A percentile compares a stretch with the other conserved stretches of the same genome.
These are phyloP conservation scores for Mortierella sp. DNA, from an alignment of 371 early-diverging fungal genomes.

Conservation along the genomic window DNA sequence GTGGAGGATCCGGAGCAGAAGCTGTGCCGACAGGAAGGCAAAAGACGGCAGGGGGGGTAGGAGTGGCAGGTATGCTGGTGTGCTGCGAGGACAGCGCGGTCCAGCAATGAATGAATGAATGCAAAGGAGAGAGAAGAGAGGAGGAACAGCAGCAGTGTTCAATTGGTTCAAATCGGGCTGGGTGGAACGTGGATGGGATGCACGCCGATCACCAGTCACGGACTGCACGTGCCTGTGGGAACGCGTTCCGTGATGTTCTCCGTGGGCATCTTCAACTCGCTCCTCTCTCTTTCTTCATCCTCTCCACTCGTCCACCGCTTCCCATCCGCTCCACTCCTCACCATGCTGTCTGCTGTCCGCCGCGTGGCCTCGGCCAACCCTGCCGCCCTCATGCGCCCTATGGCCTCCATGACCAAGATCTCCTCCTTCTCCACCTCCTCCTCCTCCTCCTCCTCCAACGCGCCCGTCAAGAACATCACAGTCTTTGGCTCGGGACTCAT, in stretches of 20 bases:
- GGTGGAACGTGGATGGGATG: too few species aligned
- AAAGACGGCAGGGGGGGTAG: too few species aligned
- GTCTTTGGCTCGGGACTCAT: slow-evolving; percentile 90
- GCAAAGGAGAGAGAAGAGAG: background rate
- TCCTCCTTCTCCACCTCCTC: slow-evolving; percentile 52
- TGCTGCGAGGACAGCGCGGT: background rate
- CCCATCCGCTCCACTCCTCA: slow-evolving; percentile 3
- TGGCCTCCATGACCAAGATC: slow-evolving; percentile 36
- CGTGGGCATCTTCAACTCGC: slow-evolving; percentile 5
- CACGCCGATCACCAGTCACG: background rate
- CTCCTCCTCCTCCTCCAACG: slow-evolving; percentile 29
- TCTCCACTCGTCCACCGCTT: slow-evolving; percentile 2
- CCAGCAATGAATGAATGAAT: background rate
- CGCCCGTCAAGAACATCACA: slow-evolving; percentile 66
- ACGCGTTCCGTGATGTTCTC: slow-evolving; percentile 12
- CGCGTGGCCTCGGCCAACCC: slow-evolving; percentile 52
- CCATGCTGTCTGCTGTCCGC: slow-evolving; percentile 50
- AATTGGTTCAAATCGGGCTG: too few species aligned
- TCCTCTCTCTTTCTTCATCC: background rate
- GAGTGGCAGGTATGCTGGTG: too few species aligned
- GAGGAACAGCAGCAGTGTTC: background rate
- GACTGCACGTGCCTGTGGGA: too few species aligned
- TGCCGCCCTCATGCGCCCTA: slow-evolving; percentile 45
- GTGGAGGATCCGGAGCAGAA: too few species aligned
- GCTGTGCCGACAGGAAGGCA: too few species aligned